These are phyloP conservation scores for Ormosia emarginata DNA, from an alignment of 306 rosid species.

Conservation along the genomic window DNA sequence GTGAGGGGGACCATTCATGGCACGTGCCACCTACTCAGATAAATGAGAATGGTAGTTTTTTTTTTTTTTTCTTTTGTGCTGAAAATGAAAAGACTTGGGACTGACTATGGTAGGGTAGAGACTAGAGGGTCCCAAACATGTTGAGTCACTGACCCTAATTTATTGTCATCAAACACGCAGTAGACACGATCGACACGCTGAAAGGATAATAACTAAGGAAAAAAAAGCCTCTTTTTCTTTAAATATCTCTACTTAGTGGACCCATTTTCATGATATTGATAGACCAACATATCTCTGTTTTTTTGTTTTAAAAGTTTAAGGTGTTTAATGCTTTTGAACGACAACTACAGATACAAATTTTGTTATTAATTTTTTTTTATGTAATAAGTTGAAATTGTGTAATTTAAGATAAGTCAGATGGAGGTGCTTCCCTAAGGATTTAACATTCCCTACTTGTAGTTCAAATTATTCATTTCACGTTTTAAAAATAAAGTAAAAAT, in stretches of 20 bases:
- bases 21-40: background rate
- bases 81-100: conserved; percentile 1
- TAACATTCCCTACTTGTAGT: too few species aligned
- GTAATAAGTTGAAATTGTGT: background rate
- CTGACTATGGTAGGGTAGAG: background rate
- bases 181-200: background rate
- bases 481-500: background rate
- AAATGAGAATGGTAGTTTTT: background rate
- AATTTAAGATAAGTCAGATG: too few species aligned
- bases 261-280: background rate
- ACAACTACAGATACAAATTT: background rate
- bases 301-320: background rate
- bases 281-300: background rate
- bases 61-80: too few species aligned
- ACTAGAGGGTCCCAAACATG: background rate
- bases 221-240: background rate
- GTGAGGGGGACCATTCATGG: background rate
- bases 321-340: background rate
- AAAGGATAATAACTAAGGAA: background rate
- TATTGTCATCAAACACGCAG: background rate
- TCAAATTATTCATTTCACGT: too few species aligned
- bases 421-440: background rate
- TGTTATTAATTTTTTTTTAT: too few species aligned
- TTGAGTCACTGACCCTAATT: too few species aligned
- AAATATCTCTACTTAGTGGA: background rate